These are phyloP conservation scores for Spiromastix sp. DNA, from an alignment of 2,329 filamentous ascomycete species.

Conservation along the genomic window DNA sequence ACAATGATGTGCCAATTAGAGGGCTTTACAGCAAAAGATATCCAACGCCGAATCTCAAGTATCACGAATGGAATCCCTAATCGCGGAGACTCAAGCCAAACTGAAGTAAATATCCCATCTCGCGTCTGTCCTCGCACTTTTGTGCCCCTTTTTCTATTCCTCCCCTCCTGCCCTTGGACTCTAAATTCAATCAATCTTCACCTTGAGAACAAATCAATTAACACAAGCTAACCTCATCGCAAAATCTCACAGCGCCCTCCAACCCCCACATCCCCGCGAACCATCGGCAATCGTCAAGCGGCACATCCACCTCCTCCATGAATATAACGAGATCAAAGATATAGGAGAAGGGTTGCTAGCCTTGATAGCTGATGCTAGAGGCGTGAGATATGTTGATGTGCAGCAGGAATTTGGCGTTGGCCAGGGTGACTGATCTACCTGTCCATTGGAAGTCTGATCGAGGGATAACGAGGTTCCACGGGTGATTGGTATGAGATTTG, in stretches of 20 bases:
- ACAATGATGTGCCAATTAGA: constrained; percentile 10
- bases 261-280: constrained; percentile 25
- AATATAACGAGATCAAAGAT: constrained; percentile 64
- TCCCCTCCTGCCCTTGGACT: background rate
- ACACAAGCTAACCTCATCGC: background rate
- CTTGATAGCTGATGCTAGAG: constrained; percentile 55
- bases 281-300: constrained; percentile 46
- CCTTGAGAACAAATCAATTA: background rate
- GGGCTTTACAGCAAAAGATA: constrained; percentile 38
- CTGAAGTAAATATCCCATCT: constrained; percentile 26
- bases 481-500: background rate
- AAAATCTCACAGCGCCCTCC: constrained; percentile 1
- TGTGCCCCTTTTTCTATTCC: no score
- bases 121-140: no score
- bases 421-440: constrained; percentile 23
- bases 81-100: constrained; percentile 24
- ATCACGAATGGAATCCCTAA: constrained; percentile 21
- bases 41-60: constrained; percentile 36
- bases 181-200: no score
- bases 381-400: constrained; percentile 40
- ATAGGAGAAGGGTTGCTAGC: constrained; percentile 56
- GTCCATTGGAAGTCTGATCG: background rate
- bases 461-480: background rate
- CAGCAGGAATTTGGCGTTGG: constrained; percentile 30
- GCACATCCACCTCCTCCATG: constrained; percentile 56